Evolutionary conservation across 306 rosid genomes (phyloP), one percentile per base, ranked within the genome.

Genomic region (Rubus parviflorus): DNA sequence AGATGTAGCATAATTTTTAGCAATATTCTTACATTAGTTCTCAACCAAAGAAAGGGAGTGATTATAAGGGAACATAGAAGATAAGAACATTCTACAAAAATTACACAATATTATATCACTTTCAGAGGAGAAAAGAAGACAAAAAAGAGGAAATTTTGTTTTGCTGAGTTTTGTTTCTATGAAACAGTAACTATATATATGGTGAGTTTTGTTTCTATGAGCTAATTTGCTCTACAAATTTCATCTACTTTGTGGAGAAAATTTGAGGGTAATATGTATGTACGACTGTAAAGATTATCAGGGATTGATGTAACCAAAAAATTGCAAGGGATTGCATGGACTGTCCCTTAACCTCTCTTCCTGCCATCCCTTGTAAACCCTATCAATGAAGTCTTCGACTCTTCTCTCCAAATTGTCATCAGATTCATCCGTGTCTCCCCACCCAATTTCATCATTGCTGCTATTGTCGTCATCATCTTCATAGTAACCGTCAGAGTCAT

Each of bases 351-450:
- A 7, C 23, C 80, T 83, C 82, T 86, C 84, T 57, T 83, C 87
- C 80, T 11, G 65, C 85, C 83, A 81, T 45, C 76, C 79, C 42
- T 62, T 54, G 73, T 87, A 70, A 7, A 84, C 88, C 73, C 68
- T 76, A 25, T 74, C 75, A 30, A 87, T 87, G 83, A 84, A 87
- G 80, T 47, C 74, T 75, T 86, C 82, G 7, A 78, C 70, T 78
- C 71, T 79, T 57, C 19, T 62, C 53, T 78, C 79, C 81, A 86
- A 66, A 57, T 69, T 56, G 5, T 62, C 79, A 45, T 79, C 82
- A 4, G 57, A 69, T 63, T 80, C 84, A 48, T 82, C 78, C 20
- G 61, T 40, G 37, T 80, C 83, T 47, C 68, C 82, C 60, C 23
- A 46, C 40, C 54, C 14, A 16, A 49, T n/a, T 37, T 76, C 80